phyloP scores from a whole-genome alignment of 2,329 filamentous ascomycete species.

The Sclerotinia sclerotiorum region DNA sequence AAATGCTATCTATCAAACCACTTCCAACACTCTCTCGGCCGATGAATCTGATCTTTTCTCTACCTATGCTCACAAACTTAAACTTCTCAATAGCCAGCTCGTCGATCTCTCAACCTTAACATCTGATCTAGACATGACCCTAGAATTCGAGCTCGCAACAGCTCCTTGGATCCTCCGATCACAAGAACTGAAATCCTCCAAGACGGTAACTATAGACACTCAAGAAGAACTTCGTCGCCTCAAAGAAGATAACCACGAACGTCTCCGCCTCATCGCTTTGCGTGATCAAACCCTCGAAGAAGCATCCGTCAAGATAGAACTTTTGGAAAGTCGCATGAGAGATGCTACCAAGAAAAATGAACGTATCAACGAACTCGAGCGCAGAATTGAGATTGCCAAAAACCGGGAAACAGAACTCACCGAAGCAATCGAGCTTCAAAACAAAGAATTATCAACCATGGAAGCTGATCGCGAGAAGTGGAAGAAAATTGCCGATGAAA shows the following conservation, averaged over 20 bases:
- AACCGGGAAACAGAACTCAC: constrained; percentile 53
- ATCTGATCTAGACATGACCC: constrained; percentile 67
- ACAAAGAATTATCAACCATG: constrained; percentile 62
- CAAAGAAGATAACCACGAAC: constrained; percentile 77
- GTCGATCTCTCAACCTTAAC: constrained; percentile 70
- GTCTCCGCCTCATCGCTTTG: constrained; percentile 67
- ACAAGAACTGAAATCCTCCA: constrained; percentile 77
- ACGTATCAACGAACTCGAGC: constrained; percentile 65
- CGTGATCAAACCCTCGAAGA: constrained; percentile 84
- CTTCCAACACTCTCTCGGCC: constrained; percentile 51
- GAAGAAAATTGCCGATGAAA: constrained; percentile 68
- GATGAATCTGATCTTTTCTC: constrained; percentile 69
- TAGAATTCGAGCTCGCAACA: constrained; percentile 73
- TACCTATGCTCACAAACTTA: constrained; percentile 66
- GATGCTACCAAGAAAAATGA: constrained; percentile 78
- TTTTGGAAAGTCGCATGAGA: constrained; percentile 82
- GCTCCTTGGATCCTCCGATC: constrained; percentile 84
- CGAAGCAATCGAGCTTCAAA: constrained; percentile 66
- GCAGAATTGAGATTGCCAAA: constrained; percentile 54
- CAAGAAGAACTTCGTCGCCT: constrained; percentile 82
- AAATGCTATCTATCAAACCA: constrained; percentile 58
- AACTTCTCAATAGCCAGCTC: constrained; percentile 61
- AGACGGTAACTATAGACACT: constrained; percentile 75
- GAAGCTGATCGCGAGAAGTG: constrained; percentile 68
- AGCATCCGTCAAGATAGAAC: constrained; percentile 86